Evolutionary conservation across 441 rosid genomes (phyloP).

Genomic region (Pelargonium citronellum): DNA sequence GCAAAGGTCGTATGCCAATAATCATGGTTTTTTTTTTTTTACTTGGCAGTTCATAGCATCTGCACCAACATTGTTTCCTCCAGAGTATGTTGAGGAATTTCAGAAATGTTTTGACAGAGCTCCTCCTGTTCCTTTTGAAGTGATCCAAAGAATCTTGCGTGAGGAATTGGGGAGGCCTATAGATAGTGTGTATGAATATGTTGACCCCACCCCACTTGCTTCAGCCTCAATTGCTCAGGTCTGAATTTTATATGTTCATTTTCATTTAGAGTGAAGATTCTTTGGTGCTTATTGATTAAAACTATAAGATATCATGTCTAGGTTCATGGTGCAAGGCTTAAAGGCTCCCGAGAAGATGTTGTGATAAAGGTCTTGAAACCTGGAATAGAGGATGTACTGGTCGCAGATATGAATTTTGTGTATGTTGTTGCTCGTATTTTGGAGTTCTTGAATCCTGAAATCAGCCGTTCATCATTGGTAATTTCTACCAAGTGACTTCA

Average conservation of each 20-base stretch:
- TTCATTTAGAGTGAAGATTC: neutral
- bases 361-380: slow-evolving; percentile 96
- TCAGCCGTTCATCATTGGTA: slow-evolving; percentile 91
- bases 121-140: slow-evolving; percentile 71
- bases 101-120: slow-evolving; percentile 92
- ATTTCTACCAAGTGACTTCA: slow-evolving; percentile 1
- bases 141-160: slow-evolving; percentile 65
- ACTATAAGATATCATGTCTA: slow-evolving; percentile 26
- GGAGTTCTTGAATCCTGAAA: slow-evolving; percentile 86
- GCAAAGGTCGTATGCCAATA: slow-evolving; percentile 6
- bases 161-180: slow-evolving; percentile 87
- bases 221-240: slow-evolving; percentile 98
- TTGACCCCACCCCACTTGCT: slow-evolving; percentile 87
- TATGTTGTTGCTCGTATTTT: slow-evolving; percentile 80
- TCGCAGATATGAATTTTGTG: slow-evolving; percentile 90
- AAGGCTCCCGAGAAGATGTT: slow-evolving; percentile 80
- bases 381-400: slow-evolving; percentile 81
- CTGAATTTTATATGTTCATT: slow-evolving; percentile 9
- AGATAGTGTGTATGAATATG: slow-evolving; percentile 71
- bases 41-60: slow-evolving; percentile 77
- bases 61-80: slow-evolving; percentile 89
- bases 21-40: neutral
- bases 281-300: slow-evolving; percentile 14
- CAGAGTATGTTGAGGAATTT: slow-evolving; percentile 80
- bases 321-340: slow-evolving; percentile 94